Conservation (phyloP, 345 rosid species). For the Lumnitzera racemosa region DNA sequence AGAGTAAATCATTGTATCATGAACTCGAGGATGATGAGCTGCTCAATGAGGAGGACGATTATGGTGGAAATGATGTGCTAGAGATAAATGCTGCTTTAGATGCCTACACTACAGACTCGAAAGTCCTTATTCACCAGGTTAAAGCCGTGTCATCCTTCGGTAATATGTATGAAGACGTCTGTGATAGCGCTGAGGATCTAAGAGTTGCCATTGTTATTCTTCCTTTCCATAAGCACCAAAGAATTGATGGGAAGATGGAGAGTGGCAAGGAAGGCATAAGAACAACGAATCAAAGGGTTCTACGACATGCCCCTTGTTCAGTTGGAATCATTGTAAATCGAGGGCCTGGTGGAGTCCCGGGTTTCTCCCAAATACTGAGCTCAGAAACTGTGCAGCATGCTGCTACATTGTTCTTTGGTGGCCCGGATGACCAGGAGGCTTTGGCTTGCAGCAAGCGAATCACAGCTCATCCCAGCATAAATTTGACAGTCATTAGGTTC, state of each 20-base stretch:
- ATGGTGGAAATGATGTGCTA: constrained; percentile 66
- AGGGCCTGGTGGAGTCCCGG: constrained; percentile 62
- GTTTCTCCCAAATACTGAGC: constrained; percentile 33
- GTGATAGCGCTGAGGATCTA: constrained; percentile 56
- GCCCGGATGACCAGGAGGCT: constrained; percentile 91
- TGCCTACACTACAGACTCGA: constrained; percentile 38
- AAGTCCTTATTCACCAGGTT: constrained; percentile 37
- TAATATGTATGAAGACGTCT: constrained; percentile 61
- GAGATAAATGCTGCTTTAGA: constrained; percentile 56
- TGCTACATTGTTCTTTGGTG: constrained; percentile 71
- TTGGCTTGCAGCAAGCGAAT: constrained; percentile 60
- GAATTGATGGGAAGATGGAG: constrained; percentile 66
- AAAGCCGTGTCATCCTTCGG: constrained; percentile 52
- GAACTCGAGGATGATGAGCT: constrained; percentile 54
- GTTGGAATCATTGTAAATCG: constrained; percentile 65
- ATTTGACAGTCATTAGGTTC: constrained; percentile 59
- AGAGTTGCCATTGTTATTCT: constrained; percentile 60
- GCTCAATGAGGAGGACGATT: constrained; percentile 49
- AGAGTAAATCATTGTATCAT: constrained; percentile 44
- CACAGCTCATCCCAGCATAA: constrained; percentile 31
- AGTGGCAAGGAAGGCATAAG: constrained; percentile 52
- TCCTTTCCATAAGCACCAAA: constrained; percentile 86
- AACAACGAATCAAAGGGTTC: constrained; percentile 57
- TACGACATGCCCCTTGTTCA: constrained; percentile 72
- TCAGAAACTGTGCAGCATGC: constrained; percentile 43